Percentiles rank a stretch among this genome's conserved stretches.
These are phyloP conservation scores for Zopfia rhizophila DNA, from an alignment of 2,329 filamentous ascomycete species.

Conservation along the genomic window DNA sequence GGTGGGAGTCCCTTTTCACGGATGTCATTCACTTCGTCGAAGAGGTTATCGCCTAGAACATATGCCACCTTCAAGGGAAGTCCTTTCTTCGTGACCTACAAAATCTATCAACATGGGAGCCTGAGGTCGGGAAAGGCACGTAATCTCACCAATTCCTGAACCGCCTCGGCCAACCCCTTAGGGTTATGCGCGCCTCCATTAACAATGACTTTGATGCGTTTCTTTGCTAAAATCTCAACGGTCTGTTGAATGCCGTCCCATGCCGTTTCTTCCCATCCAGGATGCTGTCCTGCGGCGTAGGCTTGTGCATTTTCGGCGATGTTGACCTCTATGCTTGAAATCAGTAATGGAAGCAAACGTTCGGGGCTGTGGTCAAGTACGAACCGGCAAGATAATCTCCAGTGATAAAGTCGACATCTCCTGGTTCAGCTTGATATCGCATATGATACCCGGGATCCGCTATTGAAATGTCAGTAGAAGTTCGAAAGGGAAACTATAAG, in stretches of 20 bases:
- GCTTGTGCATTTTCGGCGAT: conserved; percentile 58
- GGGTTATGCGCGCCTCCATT: conserved; percentile 69
- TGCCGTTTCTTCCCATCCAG: conserved; percentile 59
- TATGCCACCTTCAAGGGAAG: conserved; percentile 57
- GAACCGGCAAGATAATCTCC: conserved; percentile 54
- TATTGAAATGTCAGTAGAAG: conserved; percentile 20
- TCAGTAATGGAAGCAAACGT: neutral
- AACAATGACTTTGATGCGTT: conserved; percentile 65
- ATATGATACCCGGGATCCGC: conserved; percentile 53
- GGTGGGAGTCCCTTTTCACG: conserved; percentile 49
- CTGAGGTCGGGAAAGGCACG: neutral
- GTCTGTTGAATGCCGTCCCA: conserved; percentile 61
- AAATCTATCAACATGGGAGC: neutral
- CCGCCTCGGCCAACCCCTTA: conserved; percentile 60
- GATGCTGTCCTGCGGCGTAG: conserved; percentile 53
- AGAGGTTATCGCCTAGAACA: conserved; percentile 59
- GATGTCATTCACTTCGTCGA: conserved; percentile 43
- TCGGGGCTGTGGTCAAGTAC: neutral
- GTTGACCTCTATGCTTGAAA: conserved; percentile 51
- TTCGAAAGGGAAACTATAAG: neutral
- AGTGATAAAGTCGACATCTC: conserved; percentile 53
- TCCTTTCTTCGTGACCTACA: conserved; percentile 46
- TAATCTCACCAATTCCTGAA: conserved; percentile 50
- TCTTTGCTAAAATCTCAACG: conserved; percentile 58
- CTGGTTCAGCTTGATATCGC: conserved; percentile 45